phyloP scores from a whole-genome alignment of 2,329 filamentous ascomycete species.

The Penicillium sp. region DNA sequence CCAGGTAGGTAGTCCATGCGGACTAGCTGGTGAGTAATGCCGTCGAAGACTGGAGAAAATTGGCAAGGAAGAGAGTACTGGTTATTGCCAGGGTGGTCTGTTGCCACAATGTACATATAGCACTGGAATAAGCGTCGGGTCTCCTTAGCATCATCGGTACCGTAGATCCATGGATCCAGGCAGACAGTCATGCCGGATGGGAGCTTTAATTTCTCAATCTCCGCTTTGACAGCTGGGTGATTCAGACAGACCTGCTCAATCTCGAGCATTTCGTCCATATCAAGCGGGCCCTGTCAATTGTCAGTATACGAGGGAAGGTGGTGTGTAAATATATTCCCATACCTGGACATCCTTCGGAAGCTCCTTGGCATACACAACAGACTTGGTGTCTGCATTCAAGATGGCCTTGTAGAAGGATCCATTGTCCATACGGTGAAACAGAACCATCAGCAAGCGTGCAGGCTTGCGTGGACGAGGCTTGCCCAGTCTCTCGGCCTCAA shows the following conservation, averaged over 20 bases:
- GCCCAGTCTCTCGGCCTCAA: constrained; percentile 62
- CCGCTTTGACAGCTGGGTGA: constrained; percentile 58
- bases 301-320: background rate
- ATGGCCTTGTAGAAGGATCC: constrained; percentile 44
- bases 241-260: constrained; percentile 59
- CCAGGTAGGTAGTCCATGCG: constrained; percentile 70
- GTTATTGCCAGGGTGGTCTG: constrained; percentile 39
- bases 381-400: constrained; percentile 43
- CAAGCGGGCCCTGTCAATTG: constrained; percentile 53
- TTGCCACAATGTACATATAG: constrained; percentile 42
- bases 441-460: constrained; percentile 55
- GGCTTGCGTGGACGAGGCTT: constrained; percentile 52
- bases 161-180: constrained; percentile 71
- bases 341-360: constrained; percentile 51
- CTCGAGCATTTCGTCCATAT: constrained; percentile 61
- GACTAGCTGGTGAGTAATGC: constrained; percentile 62
- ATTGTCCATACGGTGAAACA: constrained; percentile 44
- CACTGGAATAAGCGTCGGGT: constrained; percentile 42
- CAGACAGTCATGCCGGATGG: constrained; percentile 59
- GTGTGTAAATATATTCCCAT: constrained; percentile 11
- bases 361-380: constrained; percentile 40
- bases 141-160: constrained; percentile 44
- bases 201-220: constrained; percentile 60
- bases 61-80: constrained; percentile 39
- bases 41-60: constrained; percentile 54